phyloP scores from a whole-genome alignment of 441 rosid genomes.

The Isatis lusitanica region DNA sequence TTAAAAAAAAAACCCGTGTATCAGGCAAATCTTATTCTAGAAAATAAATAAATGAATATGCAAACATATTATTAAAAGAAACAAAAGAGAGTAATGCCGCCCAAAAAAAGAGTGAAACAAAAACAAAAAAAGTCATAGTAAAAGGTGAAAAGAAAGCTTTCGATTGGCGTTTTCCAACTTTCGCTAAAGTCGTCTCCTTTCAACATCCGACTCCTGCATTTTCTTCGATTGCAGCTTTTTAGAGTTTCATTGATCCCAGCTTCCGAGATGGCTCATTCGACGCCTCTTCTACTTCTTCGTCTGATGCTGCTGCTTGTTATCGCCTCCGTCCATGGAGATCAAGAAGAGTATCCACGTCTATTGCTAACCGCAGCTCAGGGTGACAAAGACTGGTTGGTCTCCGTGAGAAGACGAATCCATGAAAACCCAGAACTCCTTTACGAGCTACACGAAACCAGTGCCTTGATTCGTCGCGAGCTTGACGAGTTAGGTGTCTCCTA shows the following conservation, averaged over 20 bases:
- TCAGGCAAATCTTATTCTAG: no score
- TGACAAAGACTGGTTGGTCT: conserved; percentile 61
- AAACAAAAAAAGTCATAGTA: no score
- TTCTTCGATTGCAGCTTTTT: not conserved
- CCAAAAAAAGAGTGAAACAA: no score
- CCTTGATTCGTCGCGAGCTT: conserved; percentile 64
- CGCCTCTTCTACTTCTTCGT: conserved; percentile 13
- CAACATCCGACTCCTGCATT: not conserved
- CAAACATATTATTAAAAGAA: no score
- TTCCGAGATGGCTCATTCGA: conserved; percentile 4
- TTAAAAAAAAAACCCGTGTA: no score
- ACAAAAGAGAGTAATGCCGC: no score
- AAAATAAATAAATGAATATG: no score
- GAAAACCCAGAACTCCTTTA: conserved; percentile 77
- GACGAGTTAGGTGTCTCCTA: conserved; percentile 58
- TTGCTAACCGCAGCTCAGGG: conserved; percentile 44
- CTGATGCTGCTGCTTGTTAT: conserved; percentile 15
- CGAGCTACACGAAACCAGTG: conserved; percentile 73
- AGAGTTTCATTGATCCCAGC: no score
- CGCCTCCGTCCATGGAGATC: conserved; percentile 36
- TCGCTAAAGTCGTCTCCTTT: not conserved
- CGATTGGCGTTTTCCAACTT: not conserved
- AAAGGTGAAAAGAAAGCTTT: not conserved
- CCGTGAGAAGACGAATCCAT: conserved; percentile 73
- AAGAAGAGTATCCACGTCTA: conserved; percentile 32